A percentile compares a stretch with the other conserved stretches of the same genome.
phyloP scores from a whole-genome alignment of 164 flowering plant species.

The Nymphaea colorata region DNA sequence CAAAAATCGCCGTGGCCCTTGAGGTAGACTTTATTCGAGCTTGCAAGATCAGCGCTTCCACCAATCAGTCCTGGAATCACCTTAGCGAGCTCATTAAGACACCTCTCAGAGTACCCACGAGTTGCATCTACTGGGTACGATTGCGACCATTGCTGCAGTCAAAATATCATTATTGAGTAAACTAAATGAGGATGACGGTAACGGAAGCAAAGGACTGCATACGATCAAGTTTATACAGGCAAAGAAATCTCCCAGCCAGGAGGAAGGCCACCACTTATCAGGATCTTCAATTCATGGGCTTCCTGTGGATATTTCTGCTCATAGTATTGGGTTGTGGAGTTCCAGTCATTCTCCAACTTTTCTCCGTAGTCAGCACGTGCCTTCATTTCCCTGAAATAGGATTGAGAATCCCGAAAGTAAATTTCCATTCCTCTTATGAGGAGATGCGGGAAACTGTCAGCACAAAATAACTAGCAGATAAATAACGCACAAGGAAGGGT shows the following conservation, averaged over 20 bases:
- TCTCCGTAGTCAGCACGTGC: conserved; percentile 26
- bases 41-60: conserved; percentile 52
- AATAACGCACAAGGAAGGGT: too few relatives aligned
- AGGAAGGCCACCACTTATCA: conserved; percentile 28
- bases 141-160: conserved; percentile 27
- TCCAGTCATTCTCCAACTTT: conserved; percentile 33
- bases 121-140: conserved; percentile 41
- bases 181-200: neutral
- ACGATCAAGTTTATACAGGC: conserved; percentile 19
- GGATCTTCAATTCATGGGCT: conserved; percentile 27
- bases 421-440: too few relatives aligned
- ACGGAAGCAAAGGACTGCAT: too few relatives aligned
- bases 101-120: conserved; percentile 31
- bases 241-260: conserved; percentile 42
- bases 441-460: too few relatives aligned
- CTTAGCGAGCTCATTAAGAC: conserved; percentile 21
- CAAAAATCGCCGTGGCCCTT: conserved; percentile 18
- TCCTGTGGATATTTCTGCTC: conserved; percentile 29
- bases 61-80: conserved; percentile 17
- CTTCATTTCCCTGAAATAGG: conserved; percentile 27
- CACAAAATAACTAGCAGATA: too few relatives aligned
- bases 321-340: conserved; percentile 17
- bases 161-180: neutral
- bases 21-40: conserved; percentile 29
- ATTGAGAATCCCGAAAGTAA: too few relatives aligned